Evolutionary conservation across 257 asterid species (phyloP), one percentile per base, ranked within the genome.

Genomic region (Haberlea rhodopensis): DNA sequence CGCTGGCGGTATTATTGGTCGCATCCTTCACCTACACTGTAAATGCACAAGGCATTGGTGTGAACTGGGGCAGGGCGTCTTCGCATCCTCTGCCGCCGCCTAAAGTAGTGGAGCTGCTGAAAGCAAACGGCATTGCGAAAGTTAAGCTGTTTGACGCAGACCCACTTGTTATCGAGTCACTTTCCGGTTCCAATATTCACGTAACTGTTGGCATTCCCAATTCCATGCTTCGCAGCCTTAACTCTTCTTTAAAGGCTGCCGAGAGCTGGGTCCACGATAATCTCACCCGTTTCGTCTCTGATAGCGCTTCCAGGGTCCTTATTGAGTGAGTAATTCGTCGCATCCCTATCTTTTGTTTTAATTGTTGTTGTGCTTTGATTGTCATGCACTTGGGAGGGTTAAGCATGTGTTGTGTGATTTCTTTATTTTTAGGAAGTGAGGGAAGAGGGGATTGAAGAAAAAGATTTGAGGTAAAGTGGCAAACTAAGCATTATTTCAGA

Each of bases 11-110:
- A 18, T 25, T 77, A 1, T n/a, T 66, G 0, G 23, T 73, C 6
- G 13, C 51, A 16, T 53, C 28, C 22, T 54, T 54, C 16, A 49
- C 75, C 23, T 26, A 49, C 49, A 6, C 63, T 1, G 22, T 76
- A 25, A 68, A 62, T 21, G 81, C 65, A 11, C 69, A 70, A 26
- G 85, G 78, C 57, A 28, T 84, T 3, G 97, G 96, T 55, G 91
- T 90, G 60, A 90, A 82, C 84, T 90, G 97, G 97, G 97, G 95
- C 63, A 85, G 79, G 74, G 73, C 83, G 29, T 85, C 95, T 72
- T 84, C 95, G 16, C 89, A 86, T 74, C 89, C 94, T 54, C 79
- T 90, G 70, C 91, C 84, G 75, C 91, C 96, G 68, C 73, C 69
- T 21, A 84, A 78, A 76, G 95, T 86, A 70, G 90, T 83, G 77